These are phyloP conservation scores for Apiospora koreana DNA, from an alignment of 2,329 filamentous ascomycete genomes.

Conservation along the genomic window DNA sequence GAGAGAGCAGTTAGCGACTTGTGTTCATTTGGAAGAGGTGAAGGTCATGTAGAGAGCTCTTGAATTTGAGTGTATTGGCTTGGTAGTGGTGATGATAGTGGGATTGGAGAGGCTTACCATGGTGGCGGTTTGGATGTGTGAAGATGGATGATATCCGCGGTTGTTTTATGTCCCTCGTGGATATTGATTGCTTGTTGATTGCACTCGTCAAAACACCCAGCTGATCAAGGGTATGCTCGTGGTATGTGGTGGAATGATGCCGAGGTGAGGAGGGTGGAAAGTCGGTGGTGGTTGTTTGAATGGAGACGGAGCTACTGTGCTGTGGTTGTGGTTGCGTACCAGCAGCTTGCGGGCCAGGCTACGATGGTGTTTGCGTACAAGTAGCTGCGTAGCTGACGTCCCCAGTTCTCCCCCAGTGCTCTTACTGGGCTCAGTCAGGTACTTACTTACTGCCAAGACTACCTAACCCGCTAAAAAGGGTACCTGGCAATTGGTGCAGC, in stretches of 20 bases:
- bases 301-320: background rate
- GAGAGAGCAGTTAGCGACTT: conserved; percentile 8
- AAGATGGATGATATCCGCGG: background rate
- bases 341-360: background rate
- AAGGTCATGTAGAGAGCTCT: background rate
- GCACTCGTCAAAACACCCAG: background rate
- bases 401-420: background rate
- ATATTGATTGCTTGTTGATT: background rate
- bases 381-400: conserved; percentile 8
- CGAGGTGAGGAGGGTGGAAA: background rate
- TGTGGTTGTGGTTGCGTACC: background rate
- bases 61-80: background rate
- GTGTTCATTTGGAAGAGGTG: background rate
- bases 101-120: conserved; percentile 45
- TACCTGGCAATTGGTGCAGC: background rate
- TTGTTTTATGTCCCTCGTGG: background rate
- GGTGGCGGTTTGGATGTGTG: conserved; percentile 33
- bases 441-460: background rate
- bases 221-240: background rate
- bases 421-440: too few relatives aligned
- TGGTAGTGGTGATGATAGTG: background rate
- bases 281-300: background rate
- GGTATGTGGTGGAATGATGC: background rate
- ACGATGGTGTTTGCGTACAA: background rate
- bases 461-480: background rate